These are phyloP conservation scores for Pseudocercospora pini-densiflorae DNA, from an alignment of 2,329 filamentous ascomycete species.

Conservation along the genomic window DNA sequence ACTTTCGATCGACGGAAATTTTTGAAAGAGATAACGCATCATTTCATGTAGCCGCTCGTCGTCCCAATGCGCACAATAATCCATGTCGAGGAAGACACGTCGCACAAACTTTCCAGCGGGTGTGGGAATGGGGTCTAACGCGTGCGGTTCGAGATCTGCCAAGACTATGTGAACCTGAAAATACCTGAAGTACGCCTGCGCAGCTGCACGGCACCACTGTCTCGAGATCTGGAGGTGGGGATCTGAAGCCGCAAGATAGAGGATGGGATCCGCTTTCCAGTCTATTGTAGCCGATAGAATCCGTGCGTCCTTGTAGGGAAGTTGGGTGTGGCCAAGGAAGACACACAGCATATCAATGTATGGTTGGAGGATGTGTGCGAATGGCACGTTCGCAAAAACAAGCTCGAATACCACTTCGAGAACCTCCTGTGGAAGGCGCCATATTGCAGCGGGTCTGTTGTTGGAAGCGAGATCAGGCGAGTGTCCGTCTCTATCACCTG, in stretches of 20 bases:
- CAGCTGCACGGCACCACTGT: not conserved
- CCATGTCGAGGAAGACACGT: too few relatives aligned
- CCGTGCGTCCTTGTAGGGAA: not conserved
- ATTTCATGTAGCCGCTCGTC: too few relatives aligned
- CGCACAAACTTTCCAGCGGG: too few relatives aligned
- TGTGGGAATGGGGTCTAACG: too few relatives aligned
- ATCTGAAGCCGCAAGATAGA: not conserved
- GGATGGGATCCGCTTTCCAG: not conserved
- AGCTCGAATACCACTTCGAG: conserved; percentile 1
- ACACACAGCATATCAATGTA: not conserved
- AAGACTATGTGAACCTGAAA: too few relatives aligned
- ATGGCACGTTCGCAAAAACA: not conserved
- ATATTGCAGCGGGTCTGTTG: not conserved
- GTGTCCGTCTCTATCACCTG: not conserved
- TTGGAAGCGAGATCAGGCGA: not conserved
- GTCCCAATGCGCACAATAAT: too few relatives aligned
- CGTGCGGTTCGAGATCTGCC: too few relatives aligned
- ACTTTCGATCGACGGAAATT: too few relatives aligned
- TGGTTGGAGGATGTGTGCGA: not conserved
- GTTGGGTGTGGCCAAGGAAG: not conserved
- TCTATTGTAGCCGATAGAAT: not conserved
- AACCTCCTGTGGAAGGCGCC: not conserved
- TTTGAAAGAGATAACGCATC: too few relatives aligned
- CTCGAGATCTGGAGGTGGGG: not conserved
- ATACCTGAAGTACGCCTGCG: too few relatives aligned